A percentile compares a stretch with the other conserved stretches of the same genome.
These are phyloP conservation scores for Botrytis medusae DNA, from an alignment of 2,329 filamentous ascomycete genomes.

Conservation along the genomic window DNA sequence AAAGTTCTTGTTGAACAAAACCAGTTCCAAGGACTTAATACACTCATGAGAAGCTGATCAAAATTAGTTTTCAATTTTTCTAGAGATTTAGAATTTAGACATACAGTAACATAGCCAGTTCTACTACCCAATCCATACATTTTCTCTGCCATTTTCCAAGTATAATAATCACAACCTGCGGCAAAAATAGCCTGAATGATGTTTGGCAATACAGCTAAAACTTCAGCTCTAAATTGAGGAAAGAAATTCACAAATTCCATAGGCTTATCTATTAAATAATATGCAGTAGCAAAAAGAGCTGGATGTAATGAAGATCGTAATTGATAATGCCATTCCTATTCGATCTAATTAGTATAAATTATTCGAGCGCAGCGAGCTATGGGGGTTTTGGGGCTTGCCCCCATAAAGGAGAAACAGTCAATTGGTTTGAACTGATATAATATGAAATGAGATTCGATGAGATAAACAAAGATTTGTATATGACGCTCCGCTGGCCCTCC, in stretches of 20 bases:
- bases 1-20: slow-evolving; percentile 91
- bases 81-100: slow-evolving; percentile 9
- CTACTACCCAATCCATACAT: slow-evolving; percentile 67
- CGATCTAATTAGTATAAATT: slow-evolving; percentile 17
- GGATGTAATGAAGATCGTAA: slow-evolving; percentile 91
- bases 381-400: not conserved
- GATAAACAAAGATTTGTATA: not conserved
- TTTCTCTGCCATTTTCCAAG: slow-evolving; percentile 75
- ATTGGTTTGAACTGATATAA: not conserved
- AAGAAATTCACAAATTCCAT: slow-evolving; percentile 55
- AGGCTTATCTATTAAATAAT: slow-evolving; percentile 60
- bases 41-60: slow-evolving; percentile 64
- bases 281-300: slow-evolving; percentile 76
- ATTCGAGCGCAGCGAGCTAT: not conserved
- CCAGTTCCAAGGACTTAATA: slow-evolving; percentile 91
- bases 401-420: not conserved
- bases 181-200: slow-evolving; percentile 75
- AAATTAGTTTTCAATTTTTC: slow-evolving; percentile 15
- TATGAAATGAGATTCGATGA: not conserved
- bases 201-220: slow-evolving; percentile 73
- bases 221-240: slow-evolving; percentile 57
- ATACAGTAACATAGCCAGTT: slow-evolving; percentile 68
- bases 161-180: slow-evolving; percentile 78
- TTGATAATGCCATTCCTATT: slow-evolving; percentile 86
- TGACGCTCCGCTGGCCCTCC: slow-evolving; percentile 15